Evolutionary conservation across 2,329 filamentous ascomycete species (phyloP), one percentile per base, ranked within the genome.

Genomic region (Alternaria arborescens): DNA sequence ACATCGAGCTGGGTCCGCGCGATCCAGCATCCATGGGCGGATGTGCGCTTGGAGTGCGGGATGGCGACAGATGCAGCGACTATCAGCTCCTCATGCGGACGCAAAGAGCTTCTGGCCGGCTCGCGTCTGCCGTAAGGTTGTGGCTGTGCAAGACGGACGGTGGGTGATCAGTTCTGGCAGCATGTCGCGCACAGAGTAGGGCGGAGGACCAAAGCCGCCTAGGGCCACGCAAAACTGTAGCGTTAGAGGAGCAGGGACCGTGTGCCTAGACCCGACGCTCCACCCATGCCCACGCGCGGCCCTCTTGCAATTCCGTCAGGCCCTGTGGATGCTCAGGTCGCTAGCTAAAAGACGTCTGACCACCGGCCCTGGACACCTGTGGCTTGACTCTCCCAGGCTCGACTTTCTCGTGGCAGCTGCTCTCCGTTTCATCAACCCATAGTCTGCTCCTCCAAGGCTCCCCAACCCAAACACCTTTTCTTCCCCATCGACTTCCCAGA

Each of bases 291-390:
- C 71, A 70, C 66, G 69, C 69, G 69, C 71, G 67, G 67, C 64
- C 69, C 58, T 68, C 60, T 56, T 50, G 47, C 50, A 57, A 62
- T 64, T 67, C 64, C 64, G 65, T 67, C 67, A 67, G 61, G 56
- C 61, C 54, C 57, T 57, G 64, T 51, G 52, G 53, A 65, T 52
- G 64, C 69, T 68, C 63, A 55, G 53, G 57, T 69, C 65, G 68
- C 71, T 71, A 77, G 71, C 73, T 77, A 76, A 75, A 76, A 76
- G 71, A 75, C 72, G 73, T 70, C 73, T 72, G 70, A 71, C 72
- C 64, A 63, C 65, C 62, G 60, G 66, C 68, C 70, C 68, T 63
- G 58, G 60, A 60, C 59, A 53, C 30, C 67, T 77, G 74, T 76
- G 74, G 74, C 73, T 77, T 77, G 73, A 77, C 69, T 46, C 42